Evolutionary conservation across 192 early-diverging fungal genomes (phyloP).

Genomic region (Gamsiella multidivaricata): DNA sequence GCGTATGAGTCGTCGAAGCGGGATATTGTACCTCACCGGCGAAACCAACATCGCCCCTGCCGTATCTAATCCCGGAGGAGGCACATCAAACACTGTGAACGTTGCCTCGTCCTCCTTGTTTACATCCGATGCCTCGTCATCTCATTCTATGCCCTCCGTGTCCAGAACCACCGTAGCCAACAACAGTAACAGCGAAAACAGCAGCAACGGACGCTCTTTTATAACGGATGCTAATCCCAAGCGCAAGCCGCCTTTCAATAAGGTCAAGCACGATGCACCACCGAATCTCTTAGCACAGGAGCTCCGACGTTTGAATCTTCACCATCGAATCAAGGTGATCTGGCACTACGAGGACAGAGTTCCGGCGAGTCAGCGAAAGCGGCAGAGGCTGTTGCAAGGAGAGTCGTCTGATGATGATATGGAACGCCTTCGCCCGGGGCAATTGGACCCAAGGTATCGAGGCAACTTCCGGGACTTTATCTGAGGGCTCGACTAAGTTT

Average conservation of each 20-base stretch:
- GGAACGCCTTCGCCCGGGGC: not conserved
- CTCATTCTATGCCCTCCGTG: too few relatives aligned
- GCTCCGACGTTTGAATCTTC: constrained; percentile 22
- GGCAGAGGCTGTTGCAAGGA: constrained; percentile 2
- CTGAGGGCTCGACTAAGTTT: too few relatives aligned
- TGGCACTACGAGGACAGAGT: constrained; percentile 29
- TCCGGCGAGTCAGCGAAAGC: not conserved
- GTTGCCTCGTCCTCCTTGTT: too few relatives aligned
- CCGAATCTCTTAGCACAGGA: constrained; percentile 12
- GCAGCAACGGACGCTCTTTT: not conserved
- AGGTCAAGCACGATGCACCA: not conserved
- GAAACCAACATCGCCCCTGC: too few relatives aligned
- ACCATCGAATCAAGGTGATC: constrained; percentile 27
- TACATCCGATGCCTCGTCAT: too few relatives aligned
- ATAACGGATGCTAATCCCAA: not conserved
- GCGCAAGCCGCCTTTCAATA: not conserved
- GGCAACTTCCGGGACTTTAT: too few relatives aligned
- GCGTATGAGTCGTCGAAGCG: too few relatives aligned
- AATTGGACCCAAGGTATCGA: constrained; percentile 8
- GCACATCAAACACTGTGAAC: too few relatives aligned
- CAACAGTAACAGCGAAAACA: too few relatives aligned
- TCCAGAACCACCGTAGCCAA: too few relatives aligned
- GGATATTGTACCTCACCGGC: too few relatives aligned
- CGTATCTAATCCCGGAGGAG: too few relatives aligned
- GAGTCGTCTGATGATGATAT: constrained; percentile 28